Evolutionary conservation across 257 asterid species (phyloP), one percentile per base, ranked within the genome.

Genomic region (Apocynum venetum): DNA sequence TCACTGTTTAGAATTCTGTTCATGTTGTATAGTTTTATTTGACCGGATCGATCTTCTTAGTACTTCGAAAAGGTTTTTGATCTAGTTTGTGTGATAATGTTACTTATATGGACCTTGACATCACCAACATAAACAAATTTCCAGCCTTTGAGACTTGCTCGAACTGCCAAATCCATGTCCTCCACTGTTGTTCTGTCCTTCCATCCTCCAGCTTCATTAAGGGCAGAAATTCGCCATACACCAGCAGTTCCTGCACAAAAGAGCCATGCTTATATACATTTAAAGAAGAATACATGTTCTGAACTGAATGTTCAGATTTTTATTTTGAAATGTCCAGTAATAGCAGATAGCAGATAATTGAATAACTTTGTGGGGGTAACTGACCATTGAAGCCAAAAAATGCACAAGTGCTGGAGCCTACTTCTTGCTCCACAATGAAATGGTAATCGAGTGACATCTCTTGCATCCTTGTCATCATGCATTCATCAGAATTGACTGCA

Each of bases 371-470:
- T 51, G 31, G 49, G 52, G 61, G 19, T 73, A 57, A 76, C 71
- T 67, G 64, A 91, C 96, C 90, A 68, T 88, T 89, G 84, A 89
- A 89, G 70, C 96, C 94, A 71, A 91, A 88, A 84, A 91, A 89
- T 31, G 90, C 76, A 66, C 84, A 84, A 48, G 87, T 83, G 17
- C 87, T 78, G 55, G 92, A 87, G 47, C 94, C 96, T 43, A 87
- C 92, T 89, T 91, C 96, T 85, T 91, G 91, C 80, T 91, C 96
- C 79, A 89, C 92, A 71, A 69, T 83, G 80, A 91, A 89, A 80
- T 89, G 93, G 74, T 89, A 91, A 79, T 89, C 89, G n/a, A 89
- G 71, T 35, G 96, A 86, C 94, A 89, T 91, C 74, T 89, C 91
- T 82, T 89, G 94, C 85, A 89, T 84, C 56, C 93, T 86, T 59